These are phyloP conservation scores for Penicillium sp. DNA, from an alignment of 2,329 filamentous ascomycete species.

Conservation along the genomic window DNA sequence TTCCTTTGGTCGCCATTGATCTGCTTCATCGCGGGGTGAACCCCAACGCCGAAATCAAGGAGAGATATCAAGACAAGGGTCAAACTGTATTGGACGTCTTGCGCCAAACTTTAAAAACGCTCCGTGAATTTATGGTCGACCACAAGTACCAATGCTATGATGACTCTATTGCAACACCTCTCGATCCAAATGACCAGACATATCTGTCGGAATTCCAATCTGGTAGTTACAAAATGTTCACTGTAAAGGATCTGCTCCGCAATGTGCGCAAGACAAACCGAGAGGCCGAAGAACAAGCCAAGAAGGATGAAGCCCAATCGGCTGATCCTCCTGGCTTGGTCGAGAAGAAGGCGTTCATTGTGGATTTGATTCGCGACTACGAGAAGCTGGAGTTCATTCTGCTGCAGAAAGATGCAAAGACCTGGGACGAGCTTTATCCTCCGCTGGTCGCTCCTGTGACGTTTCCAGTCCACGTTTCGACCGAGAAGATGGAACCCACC, in stretches of 20 bases:
- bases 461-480: neutral
- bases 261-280: constrained; percentile 40
- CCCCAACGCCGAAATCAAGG: constrained; percentile 58
- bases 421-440: constrained; percentile 65
- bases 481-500: neutral
- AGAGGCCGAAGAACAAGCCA: constrained; percentile 35
- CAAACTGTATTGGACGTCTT: constrained; percentile 62
- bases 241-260: constrained; percentile 44
- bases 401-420: constrained; percentile 65
- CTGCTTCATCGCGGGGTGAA: constrained; percentile 66
- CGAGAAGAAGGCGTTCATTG: constrained; percentile 60
- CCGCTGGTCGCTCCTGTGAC: neutral
- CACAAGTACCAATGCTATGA: constrained; percentile 1
- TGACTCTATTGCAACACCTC: neutral
- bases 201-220: constrained; percentile 54
- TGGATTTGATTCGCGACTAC: constrained; percentile 53
- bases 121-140: constrained; percentile 50
- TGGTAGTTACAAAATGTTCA: constrained; percentile 63
- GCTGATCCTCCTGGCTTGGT: constrained; percentile 16
- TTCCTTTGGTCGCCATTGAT: constrained; percentile 55
- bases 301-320: neutral
- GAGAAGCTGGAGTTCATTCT: constrained; percentile 53
- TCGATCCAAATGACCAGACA: constrained; percentile 45
- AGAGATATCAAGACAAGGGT: constrained; percentile 27
- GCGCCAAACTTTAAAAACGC: constrained; percentile 50